A percentile compares a stretch with the other conserved stretches of the same genome.
Conservation (phyloP, 306 rosid genomes). For the Prunus padus region DNA sequence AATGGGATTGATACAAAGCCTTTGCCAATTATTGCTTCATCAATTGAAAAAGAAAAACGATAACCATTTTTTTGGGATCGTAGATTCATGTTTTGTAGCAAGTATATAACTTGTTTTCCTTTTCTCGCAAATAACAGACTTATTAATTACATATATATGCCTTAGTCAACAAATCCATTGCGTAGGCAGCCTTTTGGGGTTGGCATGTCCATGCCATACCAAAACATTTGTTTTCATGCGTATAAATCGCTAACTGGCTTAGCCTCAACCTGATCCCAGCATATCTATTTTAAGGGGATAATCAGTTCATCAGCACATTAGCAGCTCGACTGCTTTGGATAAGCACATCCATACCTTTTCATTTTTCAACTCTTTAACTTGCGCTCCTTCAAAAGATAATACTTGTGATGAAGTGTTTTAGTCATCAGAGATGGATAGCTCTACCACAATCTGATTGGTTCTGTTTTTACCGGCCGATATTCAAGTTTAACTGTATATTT, state of each 20-base stretch:
- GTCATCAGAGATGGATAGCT: not conserved
- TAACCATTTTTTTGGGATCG: not conserved
- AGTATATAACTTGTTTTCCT: not conserved
- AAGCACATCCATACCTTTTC: not conserved
- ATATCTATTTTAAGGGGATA: not conserved
- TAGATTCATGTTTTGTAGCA: not conserved
- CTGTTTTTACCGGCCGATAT: not conserved
- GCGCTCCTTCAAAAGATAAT: not conserved
- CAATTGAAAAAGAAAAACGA: not conserved
- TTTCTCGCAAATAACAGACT: not conserved
- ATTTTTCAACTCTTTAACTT: not conserved
- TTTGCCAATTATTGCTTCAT: not conserved
- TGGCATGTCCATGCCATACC: no score
- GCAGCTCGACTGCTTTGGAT: not conserved
- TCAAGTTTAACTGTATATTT: not conserved
- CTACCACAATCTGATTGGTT: not conserved
- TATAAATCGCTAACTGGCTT: not conserved
- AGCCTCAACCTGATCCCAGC: not conserved
- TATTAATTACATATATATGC: no score
- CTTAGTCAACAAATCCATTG: not conserved
- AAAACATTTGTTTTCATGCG: not conserved
- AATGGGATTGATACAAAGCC: not conserved
- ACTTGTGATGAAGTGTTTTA: not conserved
- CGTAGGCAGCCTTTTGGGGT: no score
- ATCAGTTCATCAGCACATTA: not conserved